These are phyloP conservation scores for Trametes pubescens DNA, from an alignment of 1,284 basidiomycete genomes.

Conservation along the genomic window DNA sequence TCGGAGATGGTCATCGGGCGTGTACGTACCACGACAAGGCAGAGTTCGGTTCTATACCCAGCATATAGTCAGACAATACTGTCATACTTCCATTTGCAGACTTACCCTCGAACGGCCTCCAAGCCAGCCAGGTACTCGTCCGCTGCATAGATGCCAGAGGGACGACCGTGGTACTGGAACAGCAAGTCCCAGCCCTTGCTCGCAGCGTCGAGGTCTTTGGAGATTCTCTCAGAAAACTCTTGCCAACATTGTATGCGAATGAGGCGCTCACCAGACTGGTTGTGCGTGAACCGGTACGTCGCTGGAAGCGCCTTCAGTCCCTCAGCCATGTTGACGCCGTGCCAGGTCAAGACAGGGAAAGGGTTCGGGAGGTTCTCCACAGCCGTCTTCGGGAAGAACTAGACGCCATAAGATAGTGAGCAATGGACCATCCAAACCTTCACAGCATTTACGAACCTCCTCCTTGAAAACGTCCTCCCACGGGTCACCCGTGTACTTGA, in stretches of 20 bases:
- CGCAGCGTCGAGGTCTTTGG: slow-evolving; percentile 56
- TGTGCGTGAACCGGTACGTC: slow-evolving; percentile 65
- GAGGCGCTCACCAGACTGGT: slow-evolving; percentile 53
- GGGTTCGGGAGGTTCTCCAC: slow-evolving; percentile 46
- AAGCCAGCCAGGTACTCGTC: slow-evolving; percentile 67
- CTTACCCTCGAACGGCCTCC: slow-evolving; percentile 60
- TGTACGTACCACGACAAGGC: slow-evolving; percentile 60
- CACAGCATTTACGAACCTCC: slow-evolving; percentile 28
- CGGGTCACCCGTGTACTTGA: slow-evolving; percentile 62
- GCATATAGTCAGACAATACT: neutral
- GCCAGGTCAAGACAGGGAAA: slow-evolving; percentile 51
- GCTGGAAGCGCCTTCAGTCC: slow-evolving; percentile 64
- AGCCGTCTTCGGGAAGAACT: slow-evolving; percentile 53
- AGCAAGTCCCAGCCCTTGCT: slow-evolving; percentile 64
- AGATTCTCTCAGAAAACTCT: neutral
- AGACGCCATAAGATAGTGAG: neutral
- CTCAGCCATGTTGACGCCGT: slow-evolving; percentile 67
- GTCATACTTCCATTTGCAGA: neutral
- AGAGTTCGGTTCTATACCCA: slow-evolving; percentile 56
- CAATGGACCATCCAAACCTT: neutral
- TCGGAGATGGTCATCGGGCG: neutral
- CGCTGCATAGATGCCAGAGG: slow-evolving; percentile 65
- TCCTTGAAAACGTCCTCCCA: slow-evolving; percentile 51
- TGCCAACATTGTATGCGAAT: neutral
- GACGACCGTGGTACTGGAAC: slow-evolving; percentile 67